These are phyloP conservation scores for Fusarium fracticaudum DNA, from an alignment of 2,329 filamentous ascomycete genomes.

Conservation along the genomic window DNA sequence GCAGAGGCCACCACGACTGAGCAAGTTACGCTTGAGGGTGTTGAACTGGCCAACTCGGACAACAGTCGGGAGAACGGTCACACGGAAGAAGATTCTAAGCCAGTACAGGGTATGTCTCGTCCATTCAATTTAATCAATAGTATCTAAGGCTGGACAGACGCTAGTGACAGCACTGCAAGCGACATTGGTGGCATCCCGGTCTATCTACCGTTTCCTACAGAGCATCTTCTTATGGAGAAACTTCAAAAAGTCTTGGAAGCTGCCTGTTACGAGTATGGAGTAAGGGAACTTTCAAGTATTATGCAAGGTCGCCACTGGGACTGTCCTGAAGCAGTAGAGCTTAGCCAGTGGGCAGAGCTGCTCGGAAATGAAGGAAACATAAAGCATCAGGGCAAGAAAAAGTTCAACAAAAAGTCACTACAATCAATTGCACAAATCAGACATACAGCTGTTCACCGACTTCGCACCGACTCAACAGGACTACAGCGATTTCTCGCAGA, in stretches of 20 bases:
- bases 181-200: background rate
- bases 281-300: too few species aligned
- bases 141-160: background rate
- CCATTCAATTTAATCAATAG: background rate
- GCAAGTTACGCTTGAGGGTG: too few species aligned
- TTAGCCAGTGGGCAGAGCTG: fast-evolving
- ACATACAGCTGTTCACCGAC: background rate
- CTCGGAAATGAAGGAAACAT: fast-evolving
- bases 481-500: background rate
- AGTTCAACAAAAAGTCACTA: fast-evolving
- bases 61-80: background rate
- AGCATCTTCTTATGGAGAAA: background rate
- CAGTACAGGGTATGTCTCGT: background rate
- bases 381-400: background rate
- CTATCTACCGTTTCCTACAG: background rate
- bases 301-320: fast-evolving
- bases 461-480: fast-evolving
- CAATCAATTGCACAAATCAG: background rate
- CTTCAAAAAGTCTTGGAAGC: background rate
- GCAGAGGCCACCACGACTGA: background rate
- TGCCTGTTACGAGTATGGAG: too few species aligned
- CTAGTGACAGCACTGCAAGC: fast-evolving
- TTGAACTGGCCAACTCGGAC: background rate
- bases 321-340: background rate
- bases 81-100: background rate